Evolutionary conservation across 768 basidiomycete species (phyloP).

Genomic region (Agaricus subrufescens): DNA sequence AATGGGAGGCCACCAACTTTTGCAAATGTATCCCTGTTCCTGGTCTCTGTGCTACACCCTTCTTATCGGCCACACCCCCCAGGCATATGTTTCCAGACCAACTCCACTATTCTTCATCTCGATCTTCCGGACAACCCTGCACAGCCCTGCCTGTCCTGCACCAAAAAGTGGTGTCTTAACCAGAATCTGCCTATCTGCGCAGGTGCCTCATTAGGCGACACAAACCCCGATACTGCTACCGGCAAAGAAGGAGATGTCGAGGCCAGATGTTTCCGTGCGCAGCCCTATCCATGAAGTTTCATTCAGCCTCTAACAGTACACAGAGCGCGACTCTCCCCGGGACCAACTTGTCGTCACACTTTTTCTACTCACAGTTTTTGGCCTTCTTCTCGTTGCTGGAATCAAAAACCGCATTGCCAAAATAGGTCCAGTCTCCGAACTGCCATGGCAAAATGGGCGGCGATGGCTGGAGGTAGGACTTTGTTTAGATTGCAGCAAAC

Average conservation of each 20-base stretch:
- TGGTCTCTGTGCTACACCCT: neutral
- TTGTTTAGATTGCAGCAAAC: neutral
- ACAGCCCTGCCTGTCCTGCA: constrained; percentile 91
- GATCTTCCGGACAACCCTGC: constrained; percentile 77
- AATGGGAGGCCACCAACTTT: constrained; percentile 89
- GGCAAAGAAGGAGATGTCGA: constrained; percentile 96
- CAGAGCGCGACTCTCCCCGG: constrained; percentile 93
- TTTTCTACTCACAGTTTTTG: constrained; percentile 84
- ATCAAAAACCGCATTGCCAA: constrained; percentile 80
- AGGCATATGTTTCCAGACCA: constrained; percentile 91
- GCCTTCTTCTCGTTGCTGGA: constrained; percentile 78
- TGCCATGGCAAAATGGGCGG: constrained; percentile 57
- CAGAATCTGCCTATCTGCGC: constrained; percentile 84
- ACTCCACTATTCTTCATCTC: constrained; percentile 82
- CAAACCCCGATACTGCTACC: constrained; percentile 88
- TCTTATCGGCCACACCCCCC: constrained; percentile 9
- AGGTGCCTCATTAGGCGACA: constrained; percentile 78
- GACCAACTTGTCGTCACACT: constrained; percentile 92
- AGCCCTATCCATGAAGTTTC: constrained; percentile 1
- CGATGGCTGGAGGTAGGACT: constrained; percentile 84
- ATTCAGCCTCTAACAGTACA: constrained; percentile 11
- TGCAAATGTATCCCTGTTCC: constrained; percentile 66
- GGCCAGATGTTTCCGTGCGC: constrained; percentile 92
- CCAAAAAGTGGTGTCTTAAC: constrained; percentile 93
- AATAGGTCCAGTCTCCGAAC: constrained; percentile 62